These are phyloP conservation scores for Pythium pyrilobum DNA, from an alignment of 352 stramenopile species.

Conservation along the genomic window DNA sequence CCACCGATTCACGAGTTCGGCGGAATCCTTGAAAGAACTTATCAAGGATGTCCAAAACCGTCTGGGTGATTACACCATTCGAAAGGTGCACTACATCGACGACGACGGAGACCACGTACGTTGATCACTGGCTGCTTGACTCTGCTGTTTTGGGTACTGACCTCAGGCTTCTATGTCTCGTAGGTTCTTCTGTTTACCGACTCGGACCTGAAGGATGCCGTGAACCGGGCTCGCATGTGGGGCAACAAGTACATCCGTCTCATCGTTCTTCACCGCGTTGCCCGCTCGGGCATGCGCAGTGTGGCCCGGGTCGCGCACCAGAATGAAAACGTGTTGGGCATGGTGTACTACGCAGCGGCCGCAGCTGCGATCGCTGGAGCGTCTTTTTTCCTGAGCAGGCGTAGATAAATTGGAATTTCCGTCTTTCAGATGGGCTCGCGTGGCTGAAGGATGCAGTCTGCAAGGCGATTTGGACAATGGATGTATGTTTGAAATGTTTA, in stretches of 20 bases:
- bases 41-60: slow-evolving; percentile 66
- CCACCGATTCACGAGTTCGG: slow-evolving; percentile 82
- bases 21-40: slow-evolving; percentile 64
- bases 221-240: slow-evolving; percentile 68
- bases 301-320: slow-evolving; percentile 25
- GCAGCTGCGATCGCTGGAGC: slow-evolving; percentile 69
- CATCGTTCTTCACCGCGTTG: slow-evolving; percentile 49
- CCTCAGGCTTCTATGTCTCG: background rate
- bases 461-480: background rate
- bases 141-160: slow-evolving; percentile 3
- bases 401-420: slow-evolving; percentile 42
- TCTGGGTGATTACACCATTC: slow-evolving; percentile 69
- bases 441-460: too few species aligned
- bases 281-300: slow-evolving; percentile 15
- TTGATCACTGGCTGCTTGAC: background rate
- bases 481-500: too few species aligned
- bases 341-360: slow-evolving; percentile 76
- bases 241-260: slow-evolving; percentile 83
- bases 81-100: slow-evolving; percentile 74
- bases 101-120: slow-evolving; percentile 75
- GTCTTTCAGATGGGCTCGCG: too few species aligned
- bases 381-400: slow-evolving; percentile 74
- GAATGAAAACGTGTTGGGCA: slow-evolving; percentile 51
- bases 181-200: slow-evolving; percentile 77
- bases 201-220: slow-evolving; percentile 74